phyloP scores from a whole-genome alignment of 1,139 yeast species.

The Suhomyces yuchorum region DNA sequence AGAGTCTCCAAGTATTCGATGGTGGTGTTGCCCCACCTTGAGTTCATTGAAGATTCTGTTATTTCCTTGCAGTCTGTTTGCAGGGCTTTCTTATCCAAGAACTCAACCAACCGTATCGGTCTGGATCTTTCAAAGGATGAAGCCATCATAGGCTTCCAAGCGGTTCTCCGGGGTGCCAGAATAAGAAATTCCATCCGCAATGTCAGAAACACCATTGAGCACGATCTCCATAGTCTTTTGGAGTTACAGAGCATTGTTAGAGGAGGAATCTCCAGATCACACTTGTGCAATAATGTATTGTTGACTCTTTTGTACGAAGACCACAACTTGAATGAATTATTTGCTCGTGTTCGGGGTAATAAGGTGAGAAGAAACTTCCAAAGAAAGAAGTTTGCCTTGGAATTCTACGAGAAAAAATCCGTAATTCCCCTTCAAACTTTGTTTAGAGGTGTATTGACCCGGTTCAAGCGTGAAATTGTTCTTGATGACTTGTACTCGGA shows the following conservation, averaged over 20 bases:
- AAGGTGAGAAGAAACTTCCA: constrained; percentile 33
- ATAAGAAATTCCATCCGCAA: constrained; percentile 26
- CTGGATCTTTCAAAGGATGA: constrained; percentile 15
- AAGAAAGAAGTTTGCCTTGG: constrained; percentile 26
- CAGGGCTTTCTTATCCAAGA: constrained; percentile 20
- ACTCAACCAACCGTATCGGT: constrained; percentile 17
- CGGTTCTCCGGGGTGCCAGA: constrained; percentile 35
- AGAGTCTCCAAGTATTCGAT: constrained; percentile 25
- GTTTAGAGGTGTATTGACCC: constrained; percentile 49
- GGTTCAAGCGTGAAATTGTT: constrained; percentile 52
- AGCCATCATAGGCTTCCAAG: constrained; percentile 33
- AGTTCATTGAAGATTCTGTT: constrained; percentile 27
- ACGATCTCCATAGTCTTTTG: constrained; percentile 17
- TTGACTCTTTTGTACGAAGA: constrained; percentile 47
- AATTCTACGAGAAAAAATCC: constrained; percentile 23
- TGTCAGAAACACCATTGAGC: constrained; percentile 22
- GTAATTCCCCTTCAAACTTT: constrained; percentile 36
- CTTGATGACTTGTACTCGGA: constrained; percentile 57
- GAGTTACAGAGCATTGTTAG: constrained; percentile 56
- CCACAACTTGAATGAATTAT: constrained; percentile 36
- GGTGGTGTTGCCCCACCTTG: constrained; percentile 27
- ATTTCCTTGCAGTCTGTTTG: constrained; percentile 37
- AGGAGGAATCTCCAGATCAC: constrained; percentile 53
- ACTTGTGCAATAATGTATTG: constrained; percentile 46
- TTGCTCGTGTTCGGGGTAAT: constrained; percentile 51